These are phyloP conservation scores for Phytophthora colocasiae DNA, from an alignment of 352 stramenopile species.

Conservation along the genomic window DNA sequence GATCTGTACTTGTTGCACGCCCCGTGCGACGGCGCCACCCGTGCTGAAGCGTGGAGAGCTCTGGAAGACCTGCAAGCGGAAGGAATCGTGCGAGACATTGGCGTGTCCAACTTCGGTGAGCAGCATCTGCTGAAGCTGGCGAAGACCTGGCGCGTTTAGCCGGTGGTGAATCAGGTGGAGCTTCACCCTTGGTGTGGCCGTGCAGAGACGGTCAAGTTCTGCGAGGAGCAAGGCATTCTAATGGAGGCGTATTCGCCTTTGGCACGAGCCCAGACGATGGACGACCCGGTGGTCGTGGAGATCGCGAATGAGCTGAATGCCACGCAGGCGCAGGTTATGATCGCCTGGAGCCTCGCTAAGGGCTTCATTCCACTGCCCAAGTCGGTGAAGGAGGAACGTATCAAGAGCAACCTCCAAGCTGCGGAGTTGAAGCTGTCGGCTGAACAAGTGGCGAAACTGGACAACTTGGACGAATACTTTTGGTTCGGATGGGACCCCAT, in stretches of 20 bases:
- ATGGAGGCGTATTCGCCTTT: constrained; percentile 13
- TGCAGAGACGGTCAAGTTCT: constrained; percentile 6
- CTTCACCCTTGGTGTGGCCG: constrained; percentile 11
- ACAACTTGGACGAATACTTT: constrained; percentile 9
- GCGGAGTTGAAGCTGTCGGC: constrained; percentile 4
- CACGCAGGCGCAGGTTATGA: constrained; percentile 11
- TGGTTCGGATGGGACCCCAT: constrained; percentile 6
- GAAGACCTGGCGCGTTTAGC: constrained; percentile 10
- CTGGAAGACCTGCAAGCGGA: constrained; percentile 55
- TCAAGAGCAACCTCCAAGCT: constrained; percentile 6
- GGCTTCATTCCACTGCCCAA: constrained; percentile 15
- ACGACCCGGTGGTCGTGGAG: constrained; percentile 5
- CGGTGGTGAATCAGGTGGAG: constrained; percentile 15
- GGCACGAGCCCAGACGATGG: constrained; percentile 2
- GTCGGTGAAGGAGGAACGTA: constrained; percentile 5
- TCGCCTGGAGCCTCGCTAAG: constrained; percentile 14
- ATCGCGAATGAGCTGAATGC: constrained; percentile 12
- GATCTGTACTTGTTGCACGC: constrained; percentile 86
- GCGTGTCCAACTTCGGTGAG: constrained; percentile 91
- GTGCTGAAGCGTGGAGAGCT: constrained; percentile 58
- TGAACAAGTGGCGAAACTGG: constrained; percentile 7
- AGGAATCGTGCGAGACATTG: constrained; percentile 82
- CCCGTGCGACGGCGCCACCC: constrained; percentile 51
- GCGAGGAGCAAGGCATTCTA: constrained; percentile 7
- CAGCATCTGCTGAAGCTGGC: constrained; percentile 10